These are phyloP conservation scores for Dactylellina leptospora DNA, from an alignment of 2,329 filamentous ascomycete species.

Conservation along the genomic window DNA sequence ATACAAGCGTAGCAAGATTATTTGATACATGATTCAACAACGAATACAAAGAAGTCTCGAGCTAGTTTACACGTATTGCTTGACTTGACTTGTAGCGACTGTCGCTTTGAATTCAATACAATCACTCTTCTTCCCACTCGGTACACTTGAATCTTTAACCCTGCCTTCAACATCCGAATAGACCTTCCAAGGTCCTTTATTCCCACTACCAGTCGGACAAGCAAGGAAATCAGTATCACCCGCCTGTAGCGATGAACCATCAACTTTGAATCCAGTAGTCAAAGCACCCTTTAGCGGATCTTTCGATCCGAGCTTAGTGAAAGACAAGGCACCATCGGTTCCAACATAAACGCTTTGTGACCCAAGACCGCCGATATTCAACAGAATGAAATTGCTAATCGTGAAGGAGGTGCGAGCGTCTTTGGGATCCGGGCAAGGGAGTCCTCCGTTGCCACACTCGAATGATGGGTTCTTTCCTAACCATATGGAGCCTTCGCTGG, in stretches of 20 bases:
- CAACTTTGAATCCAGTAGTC: conserved; percentile 63
- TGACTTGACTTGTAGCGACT: background rate
- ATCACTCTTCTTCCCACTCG: background rate
- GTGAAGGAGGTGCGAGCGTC: background rate
- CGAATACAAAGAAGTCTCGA: background rate
- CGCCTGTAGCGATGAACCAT: background rate
- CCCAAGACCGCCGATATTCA: conserved; percentile 62
- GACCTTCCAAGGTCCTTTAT: background rate
- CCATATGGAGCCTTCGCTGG: conserved; percentile 9
- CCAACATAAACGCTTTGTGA: conserved; percentile 71
- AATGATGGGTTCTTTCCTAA: conserved; percentile 23
- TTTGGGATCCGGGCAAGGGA: background rate
- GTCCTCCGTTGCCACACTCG: background rate
- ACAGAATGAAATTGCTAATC: conserved; percentile 1
- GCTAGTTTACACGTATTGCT: background rate
- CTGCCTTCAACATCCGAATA: background rate
- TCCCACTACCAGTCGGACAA: background rate
- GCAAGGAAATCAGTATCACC: background rate
- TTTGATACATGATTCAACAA: conserved; percentile 2
- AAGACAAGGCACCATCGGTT: conserved; percentile 67
- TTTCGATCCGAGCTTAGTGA: conserved; percentile 67
- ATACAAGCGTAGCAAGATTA: background rate
- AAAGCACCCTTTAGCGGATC: conserved; percentile 65
- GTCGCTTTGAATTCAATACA: background rate
- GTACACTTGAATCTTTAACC: background rate